A percentile compares a stretch with the other conserved stretches of the same genome.
phyloP scores from a whole-genome alignment of 345 rosid genomes.

The Lepidium aucheri region DNA sequence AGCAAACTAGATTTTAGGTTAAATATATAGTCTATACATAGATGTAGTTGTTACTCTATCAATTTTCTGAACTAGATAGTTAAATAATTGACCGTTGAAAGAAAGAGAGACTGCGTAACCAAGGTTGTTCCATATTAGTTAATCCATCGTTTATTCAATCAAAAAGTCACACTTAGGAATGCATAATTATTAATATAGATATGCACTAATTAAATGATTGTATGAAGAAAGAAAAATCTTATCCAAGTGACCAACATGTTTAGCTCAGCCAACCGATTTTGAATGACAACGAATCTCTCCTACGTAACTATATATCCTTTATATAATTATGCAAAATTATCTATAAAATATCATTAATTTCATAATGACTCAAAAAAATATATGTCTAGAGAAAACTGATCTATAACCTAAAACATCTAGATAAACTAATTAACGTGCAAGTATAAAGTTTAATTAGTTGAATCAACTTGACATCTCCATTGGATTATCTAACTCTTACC shows the following conservation, averaged over 20 bases:
- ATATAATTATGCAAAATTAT: neutral
- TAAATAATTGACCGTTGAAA: neutral
- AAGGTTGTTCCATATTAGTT: neutral
- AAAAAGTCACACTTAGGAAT: neutral
- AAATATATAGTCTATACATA: neutral
- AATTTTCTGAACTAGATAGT: neutral
- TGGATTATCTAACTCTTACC: neutral
- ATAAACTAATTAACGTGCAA: neutral
- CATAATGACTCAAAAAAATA: neutral
- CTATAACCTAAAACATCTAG: neutral
- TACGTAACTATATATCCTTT: slow-evolving; percentile 1
- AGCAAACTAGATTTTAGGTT: neutral
- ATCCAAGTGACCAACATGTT: neutral
- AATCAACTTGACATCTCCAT: neutral
- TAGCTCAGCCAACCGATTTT: slow-evolving; percentile 3
- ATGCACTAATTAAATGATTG: neutral
- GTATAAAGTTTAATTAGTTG: neutral
- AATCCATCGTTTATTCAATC: neutral
- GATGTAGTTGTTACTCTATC: neutral
- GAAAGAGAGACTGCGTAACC: neutral
- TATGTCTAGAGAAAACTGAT: neutral
- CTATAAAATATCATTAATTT: neutral
- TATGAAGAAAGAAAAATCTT: neutral
- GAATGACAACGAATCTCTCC: neutral
- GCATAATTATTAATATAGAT: neutral